Evolutionary conservation across 305 asterid genomes (phyloP).

Genomic region (Coffea humblotiana): DNA sequence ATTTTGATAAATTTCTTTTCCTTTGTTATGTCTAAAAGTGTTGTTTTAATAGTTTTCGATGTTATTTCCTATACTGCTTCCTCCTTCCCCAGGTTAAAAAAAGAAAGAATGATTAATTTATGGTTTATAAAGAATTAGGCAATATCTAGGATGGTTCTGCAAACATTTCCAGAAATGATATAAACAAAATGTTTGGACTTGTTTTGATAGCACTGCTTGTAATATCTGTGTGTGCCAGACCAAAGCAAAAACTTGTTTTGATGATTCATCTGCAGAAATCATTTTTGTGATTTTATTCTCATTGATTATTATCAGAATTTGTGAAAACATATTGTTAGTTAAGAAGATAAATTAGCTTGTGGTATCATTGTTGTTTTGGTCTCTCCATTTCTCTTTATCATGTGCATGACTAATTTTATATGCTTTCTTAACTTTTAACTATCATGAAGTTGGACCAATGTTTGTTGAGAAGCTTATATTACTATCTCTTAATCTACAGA

Average conservation of each 20-base stretch:
- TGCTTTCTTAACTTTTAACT: not conserved
- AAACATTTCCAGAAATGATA: not conserved
- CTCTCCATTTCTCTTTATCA: not conserved
- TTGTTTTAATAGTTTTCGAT: not conserved
- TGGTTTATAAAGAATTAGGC: not conserved
- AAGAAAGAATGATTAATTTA: not conserved
- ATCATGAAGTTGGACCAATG: not conserved
- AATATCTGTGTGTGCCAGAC: not conserved
- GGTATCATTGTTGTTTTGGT: not conserved
- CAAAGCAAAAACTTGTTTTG: not conserved
- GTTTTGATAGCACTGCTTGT: not conserved
- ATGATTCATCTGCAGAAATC: not conserved
- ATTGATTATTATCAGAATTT: not conserved
- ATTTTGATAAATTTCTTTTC: not conserved
- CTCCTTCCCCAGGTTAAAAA: not conserved
- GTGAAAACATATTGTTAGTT: not conserved
- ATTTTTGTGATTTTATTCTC: not conserved
- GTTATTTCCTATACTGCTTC: not conserved
- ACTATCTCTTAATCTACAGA: not conserved
- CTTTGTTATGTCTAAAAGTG: not conserved
- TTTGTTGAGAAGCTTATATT: not conserved
- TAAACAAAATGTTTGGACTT: not conserved
- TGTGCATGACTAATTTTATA: not conserved
- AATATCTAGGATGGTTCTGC: not conserved
- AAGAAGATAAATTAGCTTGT: not conserved